Base-by-base conservation (phyloP, 257 asterid species). In the Ligustrum vulgare region DNA sequence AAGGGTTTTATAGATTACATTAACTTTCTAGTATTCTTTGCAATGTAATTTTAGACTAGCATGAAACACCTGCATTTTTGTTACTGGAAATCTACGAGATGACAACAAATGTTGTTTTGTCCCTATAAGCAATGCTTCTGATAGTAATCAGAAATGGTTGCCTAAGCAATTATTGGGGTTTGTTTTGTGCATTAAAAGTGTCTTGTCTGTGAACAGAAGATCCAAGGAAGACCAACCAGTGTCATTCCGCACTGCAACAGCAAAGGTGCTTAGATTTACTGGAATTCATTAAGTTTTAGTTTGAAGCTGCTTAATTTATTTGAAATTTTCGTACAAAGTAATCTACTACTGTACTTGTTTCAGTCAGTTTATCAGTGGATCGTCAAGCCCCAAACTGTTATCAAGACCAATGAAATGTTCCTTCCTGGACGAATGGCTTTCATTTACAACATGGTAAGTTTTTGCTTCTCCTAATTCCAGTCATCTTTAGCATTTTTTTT, bases 371-470 rank as follows among this genome's bases (percentile, higher is more conserved):
- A 93, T 82, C 90, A 93, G 72, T 95, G 96, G 92, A 95, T 90
- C 58, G 96, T 95, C 85, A 93, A 93, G 84, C 99, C 99, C 70
- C 97, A 90, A 84, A 82, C 97, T 67, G 84, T 74, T 68, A 70
- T 84, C 81, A 95, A 95, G 86, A 93, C 97, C 78, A 95, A 95
- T 79, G 99, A 95, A 83, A 87, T 95, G 97, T 95, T 95, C 82
- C 98, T 93, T 80, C 99, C 99, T 80, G 99, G 99, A 75, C 87
- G 99, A 80, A 93, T 95, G 98, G 84, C 97, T 75, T 93, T 95
- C 75, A 83, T 95, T 80, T 95, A 80, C 84, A 87, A 86, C 90
- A 91, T 91, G 98, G 99, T 95, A 79, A 79, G 83, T 36, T 51
- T 63, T 34, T 58, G 25, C 35, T 62, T 74, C 70, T 56, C 32